phyloP scores from a whole-genome alignment of 1,284 basidiomycete species.

The Cutaneotrichosporon curvatum region DNA sequence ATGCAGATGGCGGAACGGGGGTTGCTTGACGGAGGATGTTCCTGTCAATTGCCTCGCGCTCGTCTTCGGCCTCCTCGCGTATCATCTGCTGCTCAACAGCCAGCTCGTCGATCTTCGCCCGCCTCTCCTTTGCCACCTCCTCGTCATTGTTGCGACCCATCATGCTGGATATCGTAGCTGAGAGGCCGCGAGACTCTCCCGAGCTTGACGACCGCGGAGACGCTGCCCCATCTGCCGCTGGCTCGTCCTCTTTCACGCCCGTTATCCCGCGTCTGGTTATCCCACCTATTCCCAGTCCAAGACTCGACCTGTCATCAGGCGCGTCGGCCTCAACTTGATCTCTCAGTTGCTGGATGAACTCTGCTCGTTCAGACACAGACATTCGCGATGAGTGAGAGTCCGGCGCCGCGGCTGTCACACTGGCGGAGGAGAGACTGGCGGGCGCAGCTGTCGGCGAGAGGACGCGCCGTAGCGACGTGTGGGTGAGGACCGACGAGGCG shows the following conservation, averaged over 20 bases:
- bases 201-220: neutral
- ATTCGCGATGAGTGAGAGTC: constrained; percentile 16
- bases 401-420: constrained; percentile 19
- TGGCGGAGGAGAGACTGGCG: constrained; percentile 3
- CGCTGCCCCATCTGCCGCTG: neutral
- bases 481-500: constrained; percentile 26
- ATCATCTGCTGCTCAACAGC: constrained; percentile 37
- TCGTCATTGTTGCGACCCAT: constrained; percentile 1
- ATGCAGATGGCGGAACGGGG: no score
- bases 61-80: constrained; percentile 25
- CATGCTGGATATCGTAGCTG: neutral
- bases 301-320: constrained; percentile 13
- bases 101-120: constrained; percentile 29
- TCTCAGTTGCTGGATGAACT: constrained; percentile 32
- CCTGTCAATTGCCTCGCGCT: no score
- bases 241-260: constrained; percentile 28
- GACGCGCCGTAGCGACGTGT: constrained; percentile 16
- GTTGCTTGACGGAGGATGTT: no score
- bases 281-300: constrained; percentile 28
- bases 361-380: constrained; percentile 13
- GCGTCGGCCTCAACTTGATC: constrained; percentile 18
- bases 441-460: constrained; percentile 26
- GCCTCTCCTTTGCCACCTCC: constrained; percentile 14
- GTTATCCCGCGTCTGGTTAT: constrained; percentile 24
- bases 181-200: neutral